Base-by-base conservation (phyloP, 2,329 filamentous ascomycete genomes). In the Paraconiothyrium brasiliense region DNA sequence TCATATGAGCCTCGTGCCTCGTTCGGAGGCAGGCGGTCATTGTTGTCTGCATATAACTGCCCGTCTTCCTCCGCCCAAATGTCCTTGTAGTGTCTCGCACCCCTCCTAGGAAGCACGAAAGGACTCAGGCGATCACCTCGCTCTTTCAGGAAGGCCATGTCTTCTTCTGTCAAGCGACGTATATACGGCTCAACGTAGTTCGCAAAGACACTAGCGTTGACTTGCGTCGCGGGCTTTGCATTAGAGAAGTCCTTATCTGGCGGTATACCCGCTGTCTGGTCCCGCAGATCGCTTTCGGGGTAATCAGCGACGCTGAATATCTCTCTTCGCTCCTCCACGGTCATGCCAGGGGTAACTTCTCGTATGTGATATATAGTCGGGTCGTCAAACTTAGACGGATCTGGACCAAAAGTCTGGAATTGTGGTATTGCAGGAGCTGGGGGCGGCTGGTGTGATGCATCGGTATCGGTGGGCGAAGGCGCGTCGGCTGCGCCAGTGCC, bases 171-270 rank as follows among this genome's bases (percentile, higher is more conserved):
- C 69, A 97, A 91, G 0, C 91, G 89, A 6, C 94, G 88, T 67
- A 97, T 95, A 80, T 92, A 98, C 0, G 94, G 92, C 66, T 99
- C 95, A 58, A 96, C 87, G 75, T 95, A 97, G 6, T 91, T 89
- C n/a, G 91, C 90, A 78, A 99, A 99, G 1, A 94, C 97, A 59
- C 89, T 91, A 67, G 95, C 95, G 76, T 92, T 94, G 77, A 98
- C 95, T 82, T 99, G 95, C 71, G 94, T 97, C 22, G 90, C 90
- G 5, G 94, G 93, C 76, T 98, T 99, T 37, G 93, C 91, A 75
- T 89, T 97, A 76, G 92, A 97, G 73, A 97, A 98, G 81, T 99
- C 95, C 76, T 92, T 93, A 78, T 98, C 94, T 1, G 95, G 94
- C 1, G 94, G 92, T 43, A 91, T 89, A 51, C 95, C 95, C 11